phyloP scores from a whole-genome alignment of 176 grass and related monocot species.

The Tillandsia fasciculata region DNA sequence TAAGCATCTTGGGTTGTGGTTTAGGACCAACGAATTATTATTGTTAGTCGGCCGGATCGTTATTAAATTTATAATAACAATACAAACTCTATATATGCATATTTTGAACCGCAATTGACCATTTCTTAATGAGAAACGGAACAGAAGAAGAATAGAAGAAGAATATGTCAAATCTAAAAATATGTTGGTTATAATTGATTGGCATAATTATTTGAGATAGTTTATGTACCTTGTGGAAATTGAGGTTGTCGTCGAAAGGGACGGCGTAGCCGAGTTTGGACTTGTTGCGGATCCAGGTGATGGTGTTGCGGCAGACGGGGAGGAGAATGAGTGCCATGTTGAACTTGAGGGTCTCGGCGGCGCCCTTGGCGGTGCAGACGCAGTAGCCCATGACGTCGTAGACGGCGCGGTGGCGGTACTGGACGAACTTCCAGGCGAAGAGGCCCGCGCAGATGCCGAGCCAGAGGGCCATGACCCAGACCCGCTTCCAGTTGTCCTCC shows the following conservation, averaged over 20 bases:
- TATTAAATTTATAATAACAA: too few species aligned
- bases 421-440: slow-evolving; percentile 80
- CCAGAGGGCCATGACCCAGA: slow-evolving; percentile 80
- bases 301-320: slow-evolving; percentile 95
- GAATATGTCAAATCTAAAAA: too few species aligned
- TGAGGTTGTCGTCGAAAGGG: slow-evolving; percentile 97
- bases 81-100: too few species aligned
- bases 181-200: too few species aligned
- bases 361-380: slow-evolving; percentile 93
- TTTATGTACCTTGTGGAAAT: slow-evolving; percentile 75
- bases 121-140: too few species aligned
- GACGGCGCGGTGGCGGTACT: slow-evolving; percentile 56
- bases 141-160: too few species aligned
- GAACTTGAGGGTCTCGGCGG: slow-evolving; percentile 96
- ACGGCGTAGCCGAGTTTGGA: slow-evolving; percentile 22
- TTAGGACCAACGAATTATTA: too few species aligned
- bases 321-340: slow-evolving; percentile 97
- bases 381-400: slow-evolving; percentile 93
- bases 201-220: too few species aligned
- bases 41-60: too few species aligned
- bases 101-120: too few species aligned
- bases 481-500: slow-evolving; percentile 86
- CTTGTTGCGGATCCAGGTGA: slow-evolving; percentile 87
- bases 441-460: slow-evolving; percentile 43
- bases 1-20: too few species aligned